Conservation (phyloP, 176 grass and related monocot species). For the Raddia distichophylla region DNA sequence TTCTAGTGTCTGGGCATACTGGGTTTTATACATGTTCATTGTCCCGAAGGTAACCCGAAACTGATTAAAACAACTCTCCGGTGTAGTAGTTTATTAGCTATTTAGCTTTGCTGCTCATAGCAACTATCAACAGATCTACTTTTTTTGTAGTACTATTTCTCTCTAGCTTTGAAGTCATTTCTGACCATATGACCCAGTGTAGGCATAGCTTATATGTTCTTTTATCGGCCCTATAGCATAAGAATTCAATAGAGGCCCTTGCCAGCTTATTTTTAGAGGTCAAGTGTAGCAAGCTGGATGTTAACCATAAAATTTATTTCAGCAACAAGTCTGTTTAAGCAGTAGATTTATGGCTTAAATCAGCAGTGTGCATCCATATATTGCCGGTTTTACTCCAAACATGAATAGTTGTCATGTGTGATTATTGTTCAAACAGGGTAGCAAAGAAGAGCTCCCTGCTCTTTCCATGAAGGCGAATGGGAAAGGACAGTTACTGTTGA, state of each 20-base stretch:
- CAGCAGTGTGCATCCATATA: slow-evolving; percentile 7
- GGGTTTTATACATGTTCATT: background rate
- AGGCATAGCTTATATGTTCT: background rate
- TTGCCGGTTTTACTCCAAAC: slow-evolving; percentile 22
- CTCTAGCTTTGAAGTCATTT: background rate
- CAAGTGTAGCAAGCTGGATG: background rate
- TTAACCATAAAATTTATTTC: background rate
- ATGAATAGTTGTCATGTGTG: slow-evolving; percentile 1
- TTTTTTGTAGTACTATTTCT: background rate
- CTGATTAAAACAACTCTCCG: background rate
- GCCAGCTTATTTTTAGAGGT: slow-evolving; percentile 5
- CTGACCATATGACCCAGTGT: background rate
- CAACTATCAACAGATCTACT: background rate
- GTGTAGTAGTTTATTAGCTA: slow-evolving; percentile 8
- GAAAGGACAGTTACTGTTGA: slow-evolving; percentile 65
- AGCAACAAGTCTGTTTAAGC: background rate
- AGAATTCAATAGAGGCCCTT: background rate
- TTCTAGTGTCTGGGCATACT: slow-evolving; percentile 20
- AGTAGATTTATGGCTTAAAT: background rate
- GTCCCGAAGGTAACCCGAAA: slow-evolving; percentile 3
- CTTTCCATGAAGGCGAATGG: slow-evolving; percentile 68
- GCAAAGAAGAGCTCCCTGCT: slow-evolving; percentile 74
- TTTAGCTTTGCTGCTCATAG: background rate
- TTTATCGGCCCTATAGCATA: slow-evolving; percentile 3
- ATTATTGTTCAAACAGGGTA: slow-evolving; percentile 66